Percentiles rank a stretch among this genome's conserved stretches.
These are phyloP conservation scores for Chlorella vulgaris DNA, from an alignment of 139 green algal species.

Conservation along the genomic window DNA sequence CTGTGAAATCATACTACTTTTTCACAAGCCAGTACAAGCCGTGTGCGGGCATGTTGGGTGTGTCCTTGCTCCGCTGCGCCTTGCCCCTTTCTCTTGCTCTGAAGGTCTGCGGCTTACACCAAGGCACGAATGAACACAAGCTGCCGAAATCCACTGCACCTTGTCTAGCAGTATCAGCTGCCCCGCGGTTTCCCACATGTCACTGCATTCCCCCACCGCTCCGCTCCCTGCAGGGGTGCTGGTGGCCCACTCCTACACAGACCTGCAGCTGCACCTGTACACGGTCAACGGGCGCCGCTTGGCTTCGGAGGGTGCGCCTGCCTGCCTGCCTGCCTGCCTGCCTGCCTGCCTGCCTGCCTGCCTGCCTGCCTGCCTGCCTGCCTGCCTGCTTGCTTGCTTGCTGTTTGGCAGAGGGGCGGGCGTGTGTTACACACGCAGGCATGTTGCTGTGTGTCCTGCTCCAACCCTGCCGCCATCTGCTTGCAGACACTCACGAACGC, in stretches of 20 bases:
- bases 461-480: background rate
- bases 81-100: no score
- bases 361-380: background rate
- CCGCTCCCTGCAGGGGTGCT: constrained; percentile 38
- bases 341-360: background rate
- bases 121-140: no score
- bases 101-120: no score
- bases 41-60: no score
- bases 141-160: no score
- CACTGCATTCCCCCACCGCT: background rate
- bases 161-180: background rate
- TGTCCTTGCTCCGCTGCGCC: no score
- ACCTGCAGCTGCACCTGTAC: constrained; percentile 53
- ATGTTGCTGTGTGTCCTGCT: background rate
- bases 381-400: background rate
- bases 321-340: background rate
- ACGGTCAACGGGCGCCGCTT: constrained; percentile 55
- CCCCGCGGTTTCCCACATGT: background rate
- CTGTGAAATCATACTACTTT: no score
- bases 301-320: constrained; percentile 18
- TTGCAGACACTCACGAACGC: constrained; percentile 42
- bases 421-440: background rate
- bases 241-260: constrained; percentile 45
- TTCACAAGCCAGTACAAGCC: no score
- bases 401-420: no score